Conservation (phyloP, 805 yeast genomes). For the Wickerhamiella lipophila region DNA sequence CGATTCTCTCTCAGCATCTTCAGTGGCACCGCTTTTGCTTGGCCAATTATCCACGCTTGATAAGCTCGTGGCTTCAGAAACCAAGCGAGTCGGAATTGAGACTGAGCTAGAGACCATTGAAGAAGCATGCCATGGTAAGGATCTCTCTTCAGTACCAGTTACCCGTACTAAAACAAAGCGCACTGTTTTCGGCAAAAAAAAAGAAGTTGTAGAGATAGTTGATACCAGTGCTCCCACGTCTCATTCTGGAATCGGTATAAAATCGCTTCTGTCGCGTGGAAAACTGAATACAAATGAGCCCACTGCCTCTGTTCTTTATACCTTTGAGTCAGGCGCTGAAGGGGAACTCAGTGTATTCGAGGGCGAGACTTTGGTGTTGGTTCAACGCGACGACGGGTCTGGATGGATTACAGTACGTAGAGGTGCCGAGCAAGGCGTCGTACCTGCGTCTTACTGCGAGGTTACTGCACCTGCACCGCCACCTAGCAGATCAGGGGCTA, state of each 20-base stretch:
- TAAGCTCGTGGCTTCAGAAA: slow-evolving; percentile 60
- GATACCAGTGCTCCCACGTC: slow-evolving; percentile 8
- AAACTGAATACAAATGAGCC: slow-evolving; percentile 16
- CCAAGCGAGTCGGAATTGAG: slow-evolving; percentile 57
- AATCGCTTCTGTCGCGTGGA: slow-evolving; percentile 22
- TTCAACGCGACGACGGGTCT: slow-evolving; percentile 68
- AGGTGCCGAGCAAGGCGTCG: slow-evolving; percentile 53
- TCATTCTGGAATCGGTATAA: slow-evolving; percentile 18
- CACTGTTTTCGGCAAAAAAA: slow-evolving; percentile 39
- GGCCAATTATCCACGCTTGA: slow-evolving; percentile 43
- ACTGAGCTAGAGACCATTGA: slow-evolving; percentile 87
- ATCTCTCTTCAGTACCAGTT: slow-evolving; percentile 25
- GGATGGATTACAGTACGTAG: slow-evolving; percentile 77
- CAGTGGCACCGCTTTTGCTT: slow-evolving; percentile 31
- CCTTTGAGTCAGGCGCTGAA: slow-evolving; percentile 52
- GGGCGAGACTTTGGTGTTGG: slow-evolving; percentile 49
- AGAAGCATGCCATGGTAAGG: slow-evolving; percentile 60
- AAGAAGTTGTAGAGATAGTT: slow-evolving; percentile 24
- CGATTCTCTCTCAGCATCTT: slow-evolving; percentile 22
- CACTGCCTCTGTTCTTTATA: slow-evolving; percentile 33
- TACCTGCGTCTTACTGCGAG: slow-evolving; percentile 71
- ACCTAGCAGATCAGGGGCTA: slow-evolving; percentile 38
- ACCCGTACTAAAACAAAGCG: slow-evolving; percentile 39
- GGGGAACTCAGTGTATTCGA: slow-evolving; percentile 57
- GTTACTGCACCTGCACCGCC: slow-evolving; percentile 44